These are phyloP conservation scores for Rhododendron simsii DNA, from an alignment of 148 eudicot genomes.

Conservation along the genomic window DNA sequence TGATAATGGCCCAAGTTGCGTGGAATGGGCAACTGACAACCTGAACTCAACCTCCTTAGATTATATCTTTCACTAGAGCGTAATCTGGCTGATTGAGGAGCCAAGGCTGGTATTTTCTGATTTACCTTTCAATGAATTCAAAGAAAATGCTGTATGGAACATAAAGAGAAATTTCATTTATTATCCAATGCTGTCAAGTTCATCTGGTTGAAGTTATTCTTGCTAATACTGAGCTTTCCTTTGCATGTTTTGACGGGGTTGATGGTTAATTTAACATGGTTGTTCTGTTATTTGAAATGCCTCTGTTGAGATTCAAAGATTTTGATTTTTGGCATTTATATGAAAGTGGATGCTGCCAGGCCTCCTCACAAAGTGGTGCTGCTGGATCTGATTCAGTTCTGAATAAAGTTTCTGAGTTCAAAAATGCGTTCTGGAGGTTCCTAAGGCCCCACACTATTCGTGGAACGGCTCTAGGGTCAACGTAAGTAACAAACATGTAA, in stretches of 20 bases:
- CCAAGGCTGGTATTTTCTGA: neutral
- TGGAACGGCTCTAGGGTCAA: conserved; percentile 90
- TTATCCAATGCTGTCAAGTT: neutral
- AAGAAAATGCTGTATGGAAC: neutral
- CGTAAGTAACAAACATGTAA: conserved; percentile 37
- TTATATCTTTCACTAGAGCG: neutral
- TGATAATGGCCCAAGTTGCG: neutral
- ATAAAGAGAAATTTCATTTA: neutral
- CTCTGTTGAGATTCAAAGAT: conserved; percentile 9
- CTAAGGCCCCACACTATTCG: conserved; percentile 97
- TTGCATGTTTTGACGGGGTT: neutral
- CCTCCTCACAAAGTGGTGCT: conserved; percentile 72
- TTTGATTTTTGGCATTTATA: conserved; percentile 19
- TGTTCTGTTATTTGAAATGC: neutral
- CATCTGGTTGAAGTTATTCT: neutral
- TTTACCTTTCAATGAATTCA: neutral
- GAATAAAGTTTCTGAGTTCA: conserved; percentile 56
- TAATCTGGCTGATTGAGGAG: conserved; percentile 9
- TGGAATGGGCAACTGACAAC: neutral
- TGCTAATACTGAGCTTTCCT: neutral
- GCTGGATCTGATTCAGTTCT: conserved; percentile 68
- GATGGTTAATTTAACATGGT: neutral
- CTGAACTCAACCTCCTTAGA: neutral
- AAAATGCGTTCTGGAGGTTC: conserved; percentile 92
- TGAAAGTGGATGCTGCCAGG: conserved; percentile 49